Evolutionary conservation across 2,329 filamentous ascomycete species (phyloP), one percentile per base, ranked within the genome.

Genomic region (Sarocladium oryzae): DNA sequence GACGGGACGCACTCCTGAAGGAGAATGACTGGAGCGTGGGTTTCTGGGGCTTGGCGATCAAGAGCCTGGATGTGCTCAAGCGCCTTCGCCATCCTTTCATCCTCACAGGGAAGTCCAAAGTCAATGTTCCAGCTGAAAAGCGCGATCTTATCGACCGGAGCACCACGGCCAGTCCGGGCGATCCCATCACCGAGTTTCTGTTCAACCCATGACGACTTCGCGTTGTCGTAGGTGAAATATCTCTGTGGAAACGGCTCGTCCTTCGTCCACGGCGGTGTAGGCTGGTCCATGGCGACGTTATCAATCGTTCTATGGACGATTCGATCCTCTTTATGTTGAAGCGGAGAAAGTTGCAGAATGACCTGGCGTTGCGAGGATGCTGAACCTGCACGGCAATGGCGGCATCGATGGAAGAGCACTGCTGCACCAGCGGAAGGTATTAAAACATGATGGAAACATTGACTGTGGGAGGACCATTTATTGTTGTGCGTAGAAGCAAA

Each of bases 1-100:
- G 66, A 64, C 0, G 58, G 55, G 6, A 67, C 62, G 67, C 78
- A 80, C 58, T 81, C 78, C 55, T 80, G 76, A 2, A 82, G 61
- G 58, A 75, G 74, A 52, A 81, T 68, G 4, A 79, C 60, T 2
- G 61, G 54, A 0, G 72, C 61, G 4, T 53, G 55, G 26, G 43
- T 52, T 11, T 51, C 37, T 20, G 38, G 49, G 5, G 43, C 37
- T 45, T 40, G 6, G n/a, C 49, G 43, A 30, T 49, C 7, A 53
- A 53, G 36, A 18, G 41, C 20, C 46, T 53, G 15, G n/a, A 69
- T 55, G 36, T 69, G 53, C 10, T 60, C 56, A 7, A 69, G 56
- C 0, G 63, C 67, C 2, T 61, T 55, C 7, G 57, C 57, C 64
- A 69, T 69, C 0, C 67, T 60, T 2, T 57, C 58, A 15, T 63